A percentile compares a stretch with the other conserved stretches of the same genome.
Conservation (phyloP, 2,329 filamentous ascomycete species). For the Fusarium sp. region DNA sequence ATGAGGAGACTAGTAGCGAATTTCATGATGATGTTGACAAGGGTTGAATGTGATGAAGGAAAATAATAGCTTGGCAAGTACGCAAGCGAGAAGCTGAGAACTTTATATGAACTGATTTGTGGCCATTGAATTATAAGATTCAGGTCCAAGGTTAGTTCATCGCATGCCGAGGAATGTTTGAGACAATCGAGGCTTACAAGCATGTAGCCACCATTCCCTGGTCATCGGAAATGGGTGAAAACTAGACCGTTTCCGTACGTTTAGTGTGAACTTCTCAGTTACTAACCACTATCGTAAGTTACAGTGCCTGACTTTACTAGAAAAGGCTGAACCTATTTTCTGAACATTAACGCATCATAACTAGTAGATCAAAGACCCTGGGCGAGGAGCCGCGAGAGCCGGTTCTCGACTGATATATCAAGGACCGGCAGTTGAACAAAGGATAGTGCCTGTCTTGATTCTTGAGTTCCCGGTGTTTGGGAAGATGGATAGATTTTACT, state of each 20-base stretch:
- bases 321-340: not conserved
- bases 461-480: not conserved
- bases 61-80: not conserved
- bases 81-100: not conserved
- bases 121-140: not conserved
- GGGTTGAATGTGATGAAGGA: not conserved
- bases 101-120: not conserved
- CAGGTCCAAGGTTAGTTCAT: not conserved
- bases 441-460: not conserved
- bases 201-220: constrained; percentile 12
- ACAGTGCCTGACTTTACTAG: not conserved
- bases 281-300: not conserved
- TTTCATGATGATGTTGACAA: not conserved
- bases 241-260: constrained; percentile 11
- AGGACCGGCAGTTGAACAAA: not conserved
- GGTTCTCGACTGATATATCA: not conserved
- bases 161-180: constrained; percentile 6
- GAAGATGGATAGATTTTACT: not conserved
- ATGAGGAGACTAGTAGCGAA: not conserved
- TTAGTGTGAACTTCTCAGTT: not conserved
- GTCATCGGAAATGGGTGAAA: not conserved
- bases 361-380: not conserved
- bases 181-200: constrained; percentile 6
- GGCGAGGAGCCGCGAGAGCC: not conserved
- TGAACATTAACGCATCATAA: not conserved